Evolutionary conservation across 208 protist species (phyloP), one percentile per base, ranked within the genome.

Genomic region (Leishmania amazonensis): DNA sequence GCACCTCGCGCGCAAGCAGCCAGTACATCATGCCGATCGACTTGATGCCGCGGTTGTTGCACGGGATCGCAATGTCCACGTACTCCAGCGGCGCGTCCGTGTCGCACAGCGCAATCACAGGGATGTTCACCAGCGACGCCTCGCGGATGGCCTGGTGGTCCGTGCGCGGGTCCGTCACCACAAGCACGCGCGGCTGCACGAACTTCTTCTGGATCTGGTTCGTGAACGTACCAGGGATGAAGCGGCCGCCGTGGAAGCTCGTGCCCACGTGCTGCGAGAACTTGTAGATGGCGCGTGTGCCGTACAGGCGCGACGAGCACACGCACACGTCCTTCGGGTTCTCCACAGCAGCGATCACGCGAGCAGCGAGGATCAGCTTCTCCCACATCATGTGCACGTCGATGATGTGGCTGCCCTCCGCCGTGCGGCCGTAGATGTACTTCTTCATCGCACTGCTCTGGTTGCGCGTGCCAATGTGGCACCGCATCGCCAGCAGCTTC

Each of bases 21-120:
- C 99, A 99, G 96, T 99, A 99, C 89, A 99, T 98, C 71, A 99
- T 96, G 90, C 97, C 99, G 90, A 99, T 99, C 53, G 98, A 97
- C 83, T 98, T 88, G 78, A 79, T 89, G 78, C 87, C 84, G 81
- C 98, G 98, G 96, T 99, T 99, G 95, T 99, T 99, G 91, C 96
- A 98, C 75, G 99, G 99, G 91, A 99, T 99, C 78, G 97, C 99
- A 88, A 99, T 93, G 93, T 99, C 99, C 72, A 99, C 98, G 88
- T 96, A 97, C 57, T 95, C 89, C 57, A 99, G 86, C 75, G 96
- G 95, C 60, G 98, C 98, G 90, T 99, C 99, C 75, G 99, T 97
- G 94, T 99, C 97, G 94, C 97, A 99, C 90, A 99, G 97, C 83
- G 99, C 99, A 85, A 99, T 99, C 83, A 97, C 96, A 71, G 99